Conservation (phyloP, 1,284 basidiomycete genomes). For the Mycosarcoma mackinlayi region DNA sequence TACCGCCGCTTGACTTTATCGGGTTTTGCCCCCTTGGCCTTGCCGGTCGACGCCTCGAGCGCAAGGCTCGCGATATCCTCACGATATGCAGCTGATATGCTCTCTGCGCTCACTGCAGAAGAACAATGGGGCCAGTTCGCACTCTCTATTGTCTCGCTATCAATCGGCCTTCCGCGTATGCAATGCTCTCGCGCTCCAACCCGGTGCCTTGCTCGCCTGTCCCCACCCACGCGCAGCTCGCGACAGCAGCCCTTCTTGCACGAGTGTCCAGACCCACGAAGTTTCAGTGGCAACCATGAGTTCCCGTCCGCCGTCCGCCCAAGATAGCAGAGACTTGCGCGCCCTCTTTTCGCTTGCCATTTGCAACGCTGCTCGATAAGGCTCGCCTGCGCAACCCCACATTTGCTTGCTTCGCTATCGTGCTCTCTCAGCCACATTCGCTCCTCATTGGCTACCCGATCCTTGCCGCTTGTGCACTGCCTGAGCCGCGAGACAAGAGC, state of each 20-base stretch:
- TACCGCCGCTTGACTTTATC: background rate
- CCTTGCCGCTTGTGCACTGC: constrained; percentile 14
- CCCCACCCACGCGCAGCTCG: too few relatives aligned
- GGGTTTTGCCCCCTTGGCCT: too few relatives aligned
- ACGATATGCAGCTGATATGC: background rate
- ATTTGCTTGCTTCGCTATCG: constrained; percentile 20
- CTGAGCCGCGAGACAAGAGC: too few relatives aligned
- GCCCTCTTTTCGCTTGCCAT: background rate
- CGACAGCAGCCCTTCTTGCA: too few relatives aligned
- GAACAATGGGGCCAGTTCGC: too few relatives aligned
- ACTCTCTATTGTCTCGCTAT: background rate
- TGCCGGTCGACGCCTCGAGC: too few relatives aligned
- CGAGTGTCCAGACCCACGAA: constrained; percentile 1
- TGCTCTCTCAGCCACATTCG: background rate
- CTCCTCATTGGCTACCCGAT: constrained; percentile 34
- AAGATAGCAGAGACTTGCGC: background rate
- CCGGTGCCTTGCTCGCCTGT: too few relatives aligned
- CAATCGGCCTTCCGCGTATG: background rate
- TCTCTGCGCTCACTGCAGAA: too few relatives aligned
- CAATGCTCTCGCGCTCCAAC: too few relatives aligned
- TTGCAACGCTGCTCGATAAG: constrained; percentile 32
- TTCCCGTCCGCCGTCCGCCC: constrained; percentile 8
- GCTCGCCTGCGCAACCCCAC: constrained; percentile 20
- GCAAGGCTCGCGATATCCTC: too few relatives aligned
- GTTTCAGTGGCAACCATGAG: background rate